Evolutionary conservation across 805 yeast species (phyloP).

Genomic region (Limtongia smithiae): DNA sequence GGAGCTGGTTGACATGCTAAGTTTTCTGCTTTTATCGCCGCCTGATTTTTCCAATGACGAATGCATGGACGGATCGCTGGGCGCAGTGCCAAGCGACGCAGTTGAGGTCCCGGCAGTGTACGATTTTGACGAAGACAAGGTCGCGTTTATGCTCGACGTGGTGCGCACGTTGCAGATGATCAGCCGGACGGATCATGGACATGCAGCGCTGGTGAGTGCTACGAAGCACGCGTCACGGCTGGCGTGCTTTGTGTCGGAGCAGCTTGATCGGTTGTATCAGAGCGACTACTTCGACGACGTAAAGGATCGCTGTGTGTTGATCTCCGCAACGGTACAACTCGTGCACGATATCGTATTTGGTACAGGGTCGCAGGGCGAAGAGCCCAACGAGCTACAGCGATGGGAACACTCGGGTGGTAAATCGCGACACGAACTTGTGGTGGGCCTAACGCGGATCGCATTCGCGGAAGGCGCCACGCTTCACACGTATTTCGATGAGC

Average conservation of each 20-base stretch:
- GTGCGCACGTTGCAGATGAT: neutral
- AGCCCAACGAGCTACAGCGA: constrained; percentile 5
- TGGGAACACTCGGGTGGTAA: constrained; percentile 14
- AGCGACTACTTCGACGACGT: neutral
- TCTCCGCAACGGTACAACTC: constrained; percentile 1
- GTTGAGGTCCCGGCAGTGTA: no score
- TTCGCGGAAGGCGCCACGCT: constrained; percentile 24
- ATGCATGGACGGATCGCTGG: no score
- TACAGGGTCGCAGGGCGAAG: constrained; percentile 21
- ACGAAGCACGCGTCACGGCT: constrained; percentile 5
- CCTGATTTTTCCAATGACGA: neutral
- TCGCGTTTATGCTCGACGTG: neutral
- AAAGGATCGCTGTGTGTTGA: neutral
- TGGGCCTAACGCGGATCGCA: constrained; percentile 33
- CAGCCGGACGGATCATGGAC: constrained; percentile 5
- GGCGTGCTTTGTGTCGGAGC: constrained; percentile 5
- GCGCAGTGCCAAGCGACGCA: no score
- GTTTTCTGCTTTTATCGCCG: constrained; percentile 1
- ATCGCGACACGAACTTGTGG: constrained; percentile 31
- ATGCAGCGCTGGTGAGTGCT: neutral
- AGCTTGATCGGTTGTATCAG: constrained; percentile 8
- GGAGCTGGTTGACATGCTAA: neutral
- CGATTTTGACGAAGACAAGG: no score
- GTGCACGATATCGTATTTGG: constrained; percentile 8
- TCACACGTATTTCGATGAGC: constrained; percentile 46